Base-by-base conservation (phyloP, 73 alveolate genomes). In the Uronychia binucleata region DNA sequence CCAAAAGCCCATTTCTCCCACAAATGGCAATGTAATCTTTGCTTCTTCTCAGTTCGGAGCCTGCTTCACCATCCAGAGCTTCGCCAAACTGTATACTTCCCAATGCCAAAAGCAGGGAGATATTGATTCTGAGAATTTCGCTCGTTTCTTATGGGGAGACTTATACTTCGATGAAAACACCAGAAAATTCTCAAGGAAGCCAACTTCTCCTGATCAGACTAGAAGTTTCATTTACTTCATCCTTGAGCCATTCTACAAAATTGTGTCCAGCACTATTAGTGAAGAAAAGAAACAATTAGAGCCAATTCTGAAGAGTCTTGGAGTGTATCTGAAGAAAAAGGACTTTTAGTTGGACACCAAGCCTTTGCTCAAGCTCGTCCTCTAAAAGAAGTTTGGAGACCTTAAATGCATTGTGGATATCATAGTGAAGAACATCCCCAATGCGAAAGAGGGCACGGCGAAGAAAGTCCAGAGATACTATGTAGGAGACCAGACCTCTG, bases 141-240 rank as follows among this genome's bases (percentile, higher is more conserved):
- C 75, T 28, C 95, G 95, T 85, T 96, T 96, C 88, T 90, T 99
- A 28, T 99, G 98, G 99, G 99, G 99, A 1, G 99, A 99, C 89
- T 75, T 97, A 74, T 99, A 90, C 90, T 98, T 84, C 92, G 94
- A 98, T 93, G 95, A 87, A 75, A 96, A 93, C 81, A 88, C 94
- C 33, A 94, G 96, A 82, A 96, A 97, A 86, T 95, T 95, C 83
- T 81, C 90, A 59, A 90, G 95, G 59, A 90, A 86, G 46, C 58
- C 91, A 31, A 88, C 90, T 27, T 93, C 89, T 0, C 88, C 90
- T 33, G 94, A 95, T 32, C 93, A 93, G 28, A 90, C 95, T 33
- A 89, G 99, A 86, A 93, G 98, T 29, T 98, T 98, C 87, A 98
- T 97, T 11, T 95, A 95, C 77, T 98, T 95, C 85, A 86, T 97